phyloP scores from a whole-genome alignment of 2,329 filamentous ascomycete species.

The Aureobasidium namibiae region DNA sequence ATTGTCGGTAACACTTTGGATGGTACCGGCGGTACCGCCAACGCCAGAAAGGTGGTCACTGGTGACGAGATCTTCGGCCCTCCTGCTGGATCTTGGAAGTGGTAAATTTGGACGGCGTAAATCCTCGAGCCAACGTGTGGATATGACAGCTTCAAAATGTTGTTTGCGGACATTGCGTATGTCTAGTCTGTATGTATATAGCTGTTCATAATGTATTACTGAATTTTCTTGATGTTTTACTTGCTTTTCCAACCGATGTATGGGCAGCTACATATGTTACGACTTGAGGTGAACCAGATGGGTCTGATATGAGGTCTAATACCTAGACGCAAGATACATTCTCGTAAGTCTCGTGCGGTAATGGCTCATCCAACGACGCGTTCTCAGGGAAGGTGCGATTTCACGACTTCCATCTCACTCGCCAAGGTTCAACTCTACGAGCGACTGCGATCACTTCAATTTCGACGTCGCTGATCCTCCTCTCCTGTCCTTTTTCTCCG shows the following conservation, averaged over 20 bases:
- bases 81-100: conserved; percentile 22
- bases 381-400: too few relatives aligned
- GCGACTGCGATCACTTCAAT: background rate
- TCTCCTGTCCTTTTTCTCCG: background rate
- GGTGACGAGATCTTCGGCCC: conserved; percentile 61
- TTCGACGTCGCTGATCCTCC: background rate
- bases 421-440: background rate
- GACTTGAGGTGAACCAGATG: too few relatives aligned
- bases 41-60: conserved; percentile 37
- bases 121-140: background rate
- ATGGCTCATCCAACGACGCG: too few relatives aligned
- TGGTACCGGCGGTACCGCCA: conserved; percentile 11
- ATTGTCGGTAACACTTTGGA: conserved; percentile 32
- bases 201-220: background rate
- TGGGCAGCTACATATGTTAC: background rate
- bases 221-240: too few relatives aligned
- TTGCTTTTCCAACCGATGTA: too few relatives aligned
- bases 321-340: too few relatives aligned
- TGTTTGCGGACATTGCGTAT: background rate
- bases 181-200: background rate
- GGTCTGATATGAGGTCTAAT: too few relatives aligned
- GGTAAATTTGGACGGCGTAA: background rate
- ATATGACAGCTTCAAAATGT: background rate
- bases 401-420: background rate
- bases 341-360: too few relatives aligned